These are phyloP conservation scores for Pterocarpus macrocarpus DNA, from an alignment of 306 rosid species.

Conservation along the genomic window DNA sequence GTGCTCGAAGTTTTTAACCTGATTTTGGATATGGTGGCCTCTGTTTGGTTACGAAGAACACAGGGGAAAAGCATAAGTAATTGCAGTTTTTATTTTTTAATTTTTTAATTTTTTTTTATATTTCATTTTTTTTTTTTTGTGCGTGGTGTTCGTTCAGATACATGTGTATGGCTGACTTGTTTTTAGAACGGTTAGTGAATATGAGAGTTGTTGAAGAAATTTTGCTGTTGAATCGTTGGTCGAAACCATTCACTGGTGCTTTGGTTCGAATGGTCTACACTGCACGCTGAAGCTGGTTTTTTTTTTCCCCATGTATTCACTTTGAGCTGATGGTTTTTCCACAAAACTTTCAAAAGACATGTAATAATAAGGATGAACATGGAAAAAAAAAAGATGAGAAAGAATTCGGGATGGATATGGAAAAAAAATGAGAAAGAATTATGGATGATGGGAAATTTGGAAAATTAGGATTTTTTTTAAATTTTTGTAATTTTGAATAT, in stretches of 20 bases:
- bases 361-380: too few species aligned
- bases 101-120: not conserved
- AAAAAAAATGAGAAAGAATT: too few species aligned
- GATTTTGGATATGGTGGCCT: not conserved
- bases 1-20: not conserved
- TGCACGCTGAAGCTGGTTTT: not conserved
- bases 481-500: too few species aligned
- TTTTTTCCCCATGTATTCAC: too few species aligned
- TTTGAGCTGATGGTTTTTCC: not conserved
- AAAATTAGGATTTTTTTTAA: too few species aligned
- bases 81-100: not conserved
- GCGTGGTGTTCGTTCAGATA: not conserved
- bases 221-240: not conserved
- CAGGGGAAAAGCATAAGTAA: not conserved
- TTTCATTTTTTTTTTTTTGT: not conserved
- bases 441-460: too few species aligned
- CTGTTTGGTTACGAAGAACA: slow-evolving; percentile 29
- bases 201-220: not conserved
- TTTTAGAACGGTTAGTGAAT: not conserved
- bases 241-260: not conserved
- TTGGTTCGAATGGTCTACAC: not conserved
- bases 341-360: too few species aligned
- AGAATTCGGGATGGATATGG: too few species aligned
- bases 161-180: too few species aligned
- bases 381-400: too few species aligned